These are phyloP conservation scores for Limnanthes douglasii DNA, from an alignment of 345 rosid genomes.

Conservation along the genomic window DNA sequence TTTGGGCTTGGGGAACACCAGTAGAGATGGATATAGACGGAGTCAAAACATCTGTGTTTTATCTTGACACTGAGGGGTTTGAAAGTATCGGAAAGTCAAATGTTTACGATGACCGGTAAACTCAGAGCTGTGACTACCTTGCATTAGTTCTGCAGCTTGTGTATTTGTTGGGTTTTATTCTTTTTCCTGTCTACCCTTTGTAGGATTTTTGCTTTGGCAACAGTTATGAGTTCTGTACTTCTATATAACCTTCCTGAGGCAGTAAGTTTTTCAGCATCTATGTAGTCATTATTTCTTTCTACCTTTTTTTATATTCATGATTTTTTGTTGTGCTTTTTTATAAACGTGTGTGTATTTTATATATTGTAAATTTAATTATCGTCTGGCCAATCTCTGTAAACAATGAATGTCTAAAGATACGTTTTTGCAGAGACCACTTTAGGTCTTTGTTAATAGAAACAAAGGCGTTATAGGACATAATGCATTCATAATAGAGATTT, in stretches of 20 bases:
- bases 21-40: constrained; percentile 61
- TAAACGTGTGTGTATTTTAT: no score
- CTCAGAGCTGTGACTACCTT: not conserved
- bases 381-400: no score
- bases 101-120: constrained; percentile 92
- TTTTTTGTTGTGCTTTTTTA: no score
- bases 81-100: constrained; percentile 99
- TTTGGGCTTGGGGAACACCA: constrained; percentile 99
- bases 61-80: constrained; percentile 97
- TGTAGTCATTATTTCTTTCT: no score
- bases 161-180: constrained; percentile 1
- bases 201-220: constrained; percentile 98
- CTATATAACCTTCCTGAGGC: constrained; percentile 94
- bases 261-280: constrained; percentile 33
- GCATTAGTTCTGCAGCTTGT: not conserved
- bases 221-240: constrained; percentile 95
- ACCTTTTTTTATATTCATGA: no score
- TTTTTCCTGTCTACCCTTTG: constrained; percentile 12
- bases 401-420: no score
- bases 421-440: no score
- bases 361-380: no score
- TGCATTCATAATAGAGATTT: not conserved
- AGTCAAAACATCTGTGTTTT: constrained; percentile 71
- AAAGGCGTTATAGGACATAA: no score
- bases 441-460: no score